Evolutionary conservation across 306 rosid genomes (phyloP), one percentile per base, ranked within the genome.

Genomic region (Dalbergia cochinchinensis): DNA sequence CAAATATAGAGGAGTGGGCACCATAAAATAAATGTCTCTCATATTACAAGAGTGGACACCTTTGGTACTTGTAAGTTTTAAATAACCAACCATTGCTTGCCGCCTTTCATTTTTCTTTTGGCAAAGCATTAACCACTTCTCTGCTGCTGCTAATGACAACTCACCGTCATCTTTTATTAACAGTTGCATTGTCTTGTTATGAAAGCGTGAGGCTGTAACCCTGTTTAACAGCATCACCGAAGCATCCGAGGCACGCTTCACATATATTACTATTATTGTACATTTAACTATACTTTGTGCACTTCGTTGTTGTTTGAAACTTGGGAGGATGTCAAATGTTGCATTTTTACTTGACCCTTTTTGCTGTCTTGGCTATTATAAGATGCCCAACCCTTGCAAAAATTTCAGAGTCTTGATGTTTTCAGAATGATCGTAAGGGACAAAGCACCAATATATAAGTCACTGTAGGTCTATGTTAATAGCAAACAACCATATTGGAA

Each of bases 201-300:
- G 85, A 31, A 80, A 78, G 87, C 51, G 61, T 77, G 86, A 79
- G 42, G 78, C 68, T 69, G 79, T 80, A 76, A 62, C 77, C 88
- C 64, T 45, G 54, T 44, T 18, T 63, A 41, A 71, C 80, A 71
- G 79, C 85, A 80, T 31, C 3, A 8, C 20, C 73, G 66, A 83
- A 86, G 92, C 83, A 90, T 90, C 94, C 91, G 64, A 86, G 84
- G 94, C 87, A 31, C 47, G 14, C 58, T 62, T 81, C 70, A 61
- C 70, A 42, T 79, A 64, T 76, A 74, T 16, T 67, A 65, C 55
- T 67, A 9, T 53, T 2, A 47, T 11, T 10, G 3, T 61, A 59
- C 69, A 69, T 51, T 63, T 41, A 64, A 42, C 34, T 65, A 41
- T 76, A 48, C 19, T 9, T 9, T 18, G 8, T 68, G n/a, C 18